Base-by-base conservation (phyloP, 805 yeast genomes). In the Naumovozyma baii region DNA sequence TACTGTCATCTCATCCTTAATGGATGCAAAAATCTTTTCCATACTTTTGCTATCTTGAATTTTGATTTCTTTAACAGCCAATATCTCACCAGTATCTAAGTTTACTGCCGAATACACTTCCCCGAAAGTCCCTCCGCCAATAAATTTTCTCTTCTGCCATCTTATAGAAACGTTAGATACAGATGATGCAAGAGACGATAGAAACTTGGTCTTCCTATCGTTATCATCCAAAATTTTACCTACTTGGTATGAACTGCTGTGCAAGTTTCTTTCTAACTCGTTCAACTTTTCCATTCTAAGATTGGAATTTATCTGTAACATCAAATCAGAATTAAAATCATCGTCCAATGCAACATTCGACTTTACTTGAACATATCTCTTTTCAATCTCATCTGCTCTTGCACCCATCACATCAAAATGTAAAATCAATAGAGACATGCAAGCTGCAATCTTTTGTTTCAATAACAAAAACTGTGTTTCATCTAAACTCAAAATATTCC, bases 361-460 rank as follows among this genome's bases (percentile, higher is more conserved):
- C 46, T 57, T 59, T 32, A 46, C 53, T 39, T 47, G 62, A 43
- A 47, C 64, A 38, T 40, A 48, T 34, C 46, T 52, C 37, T 73
- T 68, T 49, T 73, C 79, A 38, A 76, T 78, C 66, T 72, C 62
- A 58, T 74, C 45, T 1, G 95, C 83, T 53, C 97, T 73, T 0
- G 96, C 96, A 36, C 97, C 97, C 96, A 90, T 92, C 38, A 92
- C 87, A 63, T 92, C 98, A 55, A 92, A 92, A 63, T 92, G 97
- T 0, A 96, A 85, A 46, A 92, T 90, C 43, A 92, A 68, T 38
- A 92, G 67, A 1, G 96, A 80, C 87, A 92, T 85, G 62, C 96
- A 87, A 1, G 94, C 83, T 1, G 96, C 94, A 34, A 92, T 95
- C 54, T 85, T 86, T 38, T 75, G 70, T 50, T 87, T 79, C 47